Evolutionary conservation across 306 rosid genomes (phyloP).

Genomic region (Psophocarpus tetragonolobus): DNA sequence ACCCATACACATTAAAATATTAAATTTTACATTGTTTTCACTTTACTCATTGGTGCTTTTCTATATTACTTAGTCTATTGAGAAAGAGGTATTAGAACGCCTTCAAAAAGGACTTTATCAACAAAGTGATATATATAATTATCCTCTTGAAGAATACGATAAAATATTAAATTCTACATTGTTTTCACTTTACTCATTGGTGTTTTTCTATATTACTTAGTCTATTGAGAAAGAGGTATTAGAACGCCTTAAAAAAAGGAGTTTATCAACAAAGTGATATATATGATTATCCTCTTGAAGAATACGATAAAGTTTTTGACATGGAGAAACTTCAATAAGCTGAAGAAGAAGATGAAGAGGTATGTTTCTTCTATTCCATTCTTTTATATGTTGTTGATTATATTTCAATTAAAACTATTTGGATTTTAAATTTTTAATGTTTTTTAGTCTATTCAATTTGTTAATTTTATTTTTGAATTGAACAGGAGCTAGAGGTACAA

Average conservation of each 20-base stretch:
- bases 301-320: slow-evolving; percentile 54
- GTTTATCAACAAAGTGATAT: slow-evolving; percentile 58
- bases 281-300: slow-evolving; percentile 55
- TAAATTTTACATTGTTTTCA: slow-evolving; percentile 7
- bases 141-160: slow-evolving; percentile 52
- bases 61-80: slow-evolving; percentile 59
- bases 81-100: slow-evolving; percentile 78
- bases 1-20: slow-evolving; percentile 1
- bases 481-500: slow-evolving; percentile 69
- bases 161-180: slow-evolving; percentile 11
- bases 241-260: slow-evolving; percentile 68
- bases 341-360: slow-evolving; percentile 68
- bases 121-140: slow-evolving; percentile 61
- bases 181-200: slow-evolving; percentile 27
- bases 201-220: slow-evolving; percentile 46
- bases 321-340: slow-evolving; percentile 42
- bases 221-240: slow-evolving; percentile 72
- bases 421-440: not conserved
- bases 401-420: slow-evolving; percentile 8
- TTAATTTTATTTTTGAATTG: slow-evolving; percentile 27
- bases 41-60: slow-evolving; percentile 29
- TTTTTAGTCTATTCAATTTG: not conserved
- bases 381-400: not conserved
- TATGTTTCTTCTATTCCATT: slow-evolving; percentile 23
- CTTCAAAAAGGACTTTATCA: slow-evolving; percentile 55